Evolutionary conservation across 73 alveolate species (phyloP).

Genomic region (Symbiodinium natans): DNA sequence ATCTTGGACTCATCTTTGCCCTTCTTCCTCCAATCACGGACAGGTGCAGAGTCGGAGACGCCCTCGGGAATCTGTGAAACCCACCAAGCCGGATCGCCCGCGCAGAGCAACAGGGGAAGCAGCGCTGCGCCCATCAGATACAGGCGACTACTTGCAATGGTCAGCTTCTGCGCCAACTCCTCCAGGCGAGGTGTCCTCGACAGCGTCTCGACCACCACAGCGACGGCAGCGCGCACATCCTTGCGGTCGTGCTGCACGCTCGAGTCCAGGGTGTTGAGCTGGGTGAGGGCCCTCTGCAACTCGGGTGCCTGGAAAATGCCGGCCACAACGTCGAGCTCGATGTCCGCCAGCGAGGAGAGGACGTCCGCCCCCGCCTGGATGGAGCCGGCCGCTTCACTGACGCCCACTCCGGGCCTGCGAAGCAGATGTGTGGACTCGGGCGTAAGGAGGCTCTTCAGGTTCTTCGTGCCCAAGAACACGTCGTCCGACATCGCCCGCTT

Average conservation of each 20-base stretch:
- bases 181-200: too few relatives aligned
- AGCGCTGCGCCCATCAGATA: constrained; percentile 12
- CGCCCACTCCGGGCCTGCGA: neutral
- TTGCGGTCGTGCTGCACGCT: neutral
- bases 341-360: neutral
- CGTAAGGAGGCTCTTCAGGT: neutral
- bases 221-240: neutral
- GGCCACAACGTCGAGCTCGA: neutral
- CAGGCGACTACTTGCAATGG: neutral
- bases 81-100: neutral
- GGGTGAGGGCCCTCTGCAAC: neutral
- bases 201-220: neutral
- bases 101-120: neutral
- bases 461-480: neutral
- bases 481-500: neutral
- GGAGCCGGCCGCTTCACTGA: neutral
- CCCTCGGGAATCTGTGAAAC: neutral
- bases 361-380: neutral
- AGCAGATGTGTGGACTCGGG: neutral
- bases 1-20: neutral
- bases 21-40: neutral
- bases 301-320: neutral
- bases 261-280: neutral
- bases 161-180: neutral
- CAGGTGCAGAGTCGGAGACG: neutral